Conservation (phyloP, 176 grass and related monocot species). For the Lolium perenne region DNA sequence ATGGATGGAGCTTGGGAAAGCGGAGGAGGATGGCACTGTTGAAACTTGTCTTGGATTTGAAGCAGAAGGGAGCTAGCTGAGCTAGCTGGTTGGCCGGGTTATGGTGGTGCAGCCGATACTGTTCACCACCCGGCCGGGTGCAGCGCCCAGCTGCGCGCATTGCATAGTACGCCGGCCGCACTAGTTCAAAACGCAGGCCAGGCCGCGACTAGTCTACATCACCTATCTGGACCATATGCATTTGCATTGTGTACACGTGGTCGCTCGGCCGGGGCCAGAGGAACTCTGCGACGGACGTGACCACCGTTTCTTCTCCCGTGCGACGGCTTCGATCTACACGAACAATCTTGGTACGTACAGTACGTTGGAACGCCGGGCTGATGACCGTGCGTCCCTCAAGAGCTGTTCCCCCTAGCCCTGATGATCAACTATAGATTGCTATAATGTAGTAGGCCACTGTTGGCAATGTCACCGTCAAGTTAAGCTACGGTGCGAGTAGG, state of each 20-base stretch:
- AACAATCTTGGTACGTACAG: too few species aligned
- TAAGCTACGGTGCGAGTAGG: background rate
- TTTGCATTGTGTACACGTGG: too few species aligned
- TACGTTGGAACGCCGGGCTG: too few species aligned
- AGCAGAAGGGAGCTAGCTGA: background rate
- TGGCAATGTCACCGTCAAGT: background rate
- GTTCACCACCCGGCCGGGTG: too few species aligned
- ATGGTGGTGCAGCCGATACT: too few species aligned
- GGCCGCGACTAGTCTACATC: slow-evolving; percentile 36
- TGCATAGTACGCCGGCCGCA: slow-evolving; percentile 25
- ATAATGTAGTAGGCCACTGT: background rate
- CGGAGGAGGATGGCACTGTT: background rate
- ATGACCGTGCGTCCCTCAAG: too few species aligned
- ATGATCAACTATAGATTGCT: too few species aligned
- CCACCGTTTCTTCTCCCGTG: too few species aligned
- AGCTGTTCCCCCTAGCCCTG: too few species aligned
- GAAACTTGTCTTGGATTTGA: background rate
- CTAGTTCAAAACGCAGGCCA: background rate
- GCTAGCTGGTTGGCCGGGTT: slow-evolving; percentile 3
- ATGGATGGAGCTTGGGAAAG: background rate
- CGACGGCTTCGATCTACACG: too few species aligned
- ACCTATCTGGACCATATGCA: slow-evolving; percentile 1
- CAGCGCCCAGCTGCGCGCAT: slow-evolving; percentile 19
- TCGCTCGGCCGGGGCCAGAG: too few species aligned
- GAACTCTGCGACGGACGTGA: too few species aligned